A percentile compares a stretch with the other conserved stretches of the same genome.
phyloP scores from a whole-genome alignment of 768 basidiomycete genomes.

The Cytidiella melzeri region DNA sequence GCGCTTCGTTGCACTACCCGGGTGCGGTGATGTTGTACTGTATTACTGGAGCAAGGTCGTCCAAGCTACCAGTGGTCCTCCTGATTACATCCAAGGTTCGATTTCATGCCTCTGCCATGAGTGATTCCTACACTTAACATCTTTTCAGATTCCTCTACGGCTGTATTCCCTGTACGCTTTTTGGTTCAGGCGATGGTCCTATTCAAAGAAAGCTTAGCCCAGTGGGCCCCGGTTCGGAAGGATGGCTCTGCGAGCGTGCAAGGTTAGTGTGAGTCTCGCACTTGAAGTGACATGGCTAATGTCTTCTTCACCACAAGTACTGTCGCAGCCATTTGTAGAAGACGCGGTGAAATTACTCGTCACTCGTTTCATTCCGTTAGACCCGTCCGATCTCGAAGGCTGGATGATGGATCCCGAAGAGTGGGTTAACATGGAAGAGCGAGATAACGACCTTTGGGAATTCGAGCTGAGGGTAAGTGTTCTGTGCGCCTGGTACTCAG shows the following conservation, averaged over 20 bases:
- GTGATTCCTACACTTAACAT: not conserved
- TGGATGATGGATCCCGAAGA: slow-evolving; percentile 92
- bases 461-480: slow-evolving; percentile 78
- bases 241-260: slow-evolving; percentile 55
- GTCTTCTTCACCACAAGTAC: slow-evolving; percentile 13
- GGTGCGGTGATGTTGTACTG: slow-evolving; percentile 60
- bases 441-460: slow-evolving; percentile 89
- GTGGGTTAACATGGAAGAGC: slow-evolving; percentile 87
- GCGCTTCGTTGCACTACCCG: slow-evolving; percentile 59
- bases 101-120: not conserved
- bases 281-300: not conserved
- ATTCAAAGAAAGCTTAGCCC: slow-evolving; percentile 76
- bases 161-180: slow-evolving; percentile 70
- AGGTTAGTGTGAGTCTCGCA: slow-evolving; percentile 32
- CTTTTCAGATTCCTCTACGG: slow-evolving; percentile 49
- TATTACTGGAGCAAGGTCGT: slow-evolving; percentile 82
- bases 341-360: slow-evolving; percentile 72
- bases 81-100: slow-evolving; percentile 51
- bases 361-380: slow-evolving; percentile 79
- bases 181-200: slow-evolving; percentile 82
- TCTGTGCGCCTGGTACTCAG: slow-evolving; percentile 1
- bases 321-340: slow-evolving; percentile 67
- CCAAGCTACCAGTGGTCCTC: slow-evolving; percentile 53
- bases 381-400: slow-evolving; percentile 69
- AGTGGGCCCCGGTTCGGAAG: slow-evolving; percentile 65